Evolutionary conservation across 768 basidiomycete species (phyloP).

Genomic region (Lactarius hengduanensis): DNA sequence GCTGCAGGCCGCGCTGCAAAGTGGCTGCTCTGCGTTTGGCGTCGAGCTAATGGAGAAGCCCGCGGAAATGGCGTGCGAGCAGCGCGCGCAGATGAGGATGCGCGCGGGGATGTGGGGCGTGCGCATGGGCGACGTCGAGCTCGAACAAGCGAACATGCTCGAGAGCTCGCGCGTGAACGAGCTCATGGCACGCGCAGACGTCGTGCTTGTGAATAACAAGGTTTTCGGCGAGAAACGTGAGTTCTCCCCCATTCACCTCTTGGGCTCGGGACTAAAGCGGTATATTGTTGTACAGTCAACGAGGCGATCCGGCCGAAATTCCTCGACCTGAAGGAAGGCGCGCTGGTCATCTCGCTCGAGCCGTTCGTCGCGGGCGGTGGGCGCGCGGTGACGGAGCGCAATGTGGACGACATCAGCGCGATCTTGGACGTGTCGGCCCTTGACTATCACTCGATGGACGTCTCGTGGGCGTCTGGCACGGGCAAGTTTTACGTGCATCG

Average conservation of each 20-base stretch:
- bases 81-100: constrained; percentile 69
- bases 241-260: constrained; percentile 35
- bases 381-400: constrained; percentile 73
- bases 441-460: constrained; percentile 39
- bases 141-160: constrained; percentile 87
- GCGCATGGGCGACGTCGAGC: constrained; percentile 66
- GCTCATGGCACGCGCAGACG: constrained; percentile 78
- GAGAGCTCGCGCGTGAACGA: constrained; percentile 61
- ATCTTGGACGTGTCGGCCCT: constrained; percentile 63
- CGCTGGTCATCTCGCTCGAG: constrained; percentile 83
- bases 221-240: constrained; percentile 72
- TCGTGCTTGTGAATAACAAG: constrained; percentile 89
- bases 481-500: constrained; percentile 75
- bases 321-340: constrained; percentile 91
- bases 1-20: constrained; percentile 54
- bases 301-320: constrained; percentile 85
- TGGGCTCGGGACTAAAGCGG: constrained; percentile 7
- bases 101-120: constrained; percentile 94
- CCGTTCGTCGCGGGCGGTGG: constrained; percentile 77
- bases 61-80: constrained; percentile 72
- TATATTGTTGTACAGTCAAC: constrained; percentile 57
- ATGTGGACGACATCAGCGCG: constrained; percentile 77
- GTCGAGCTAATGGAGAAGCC: constrained; percentile 79
- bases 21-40: constrained; percentile 50
- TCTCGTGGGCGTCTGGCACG: constrained; percentile 75